phyloP scores from a whole-genome alignment of 2,329 filamentous ascomycete species.

The Cercospora sp. region DNA sequence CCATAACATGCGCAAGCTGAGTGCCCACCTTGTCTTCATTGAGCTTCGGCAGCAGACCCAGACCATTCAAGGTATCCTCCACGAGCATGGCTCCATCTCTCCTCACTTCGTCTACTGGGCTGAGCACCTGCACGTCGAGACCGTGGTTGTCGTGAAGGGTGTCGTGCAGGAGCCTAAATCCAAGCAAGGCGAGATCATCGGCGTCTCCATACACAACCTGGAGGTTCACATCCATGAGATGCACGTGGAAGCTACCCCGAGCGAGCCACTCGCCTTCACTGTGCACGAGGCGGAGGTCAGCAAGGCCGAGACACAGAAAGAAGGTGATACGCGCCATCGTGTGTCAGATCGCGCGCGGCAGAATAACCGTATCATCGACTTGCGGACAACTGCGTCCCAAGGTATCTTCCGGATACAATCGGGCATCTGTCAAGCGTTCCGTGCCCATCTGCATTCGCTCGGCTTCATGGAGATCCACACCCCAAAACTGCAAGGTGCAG shows the following conservation, averaged over 20 bases:
- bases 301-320: constrained; percentile 56
- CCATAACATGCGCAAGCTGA: constrained; percentile 78
- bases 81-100: constrained; percentile 62
- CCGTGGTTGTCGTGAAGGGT: constrained; percentile 74
- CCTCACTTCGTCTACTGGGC: constrained; percentile 83
- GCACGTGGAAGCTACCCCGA: constrained; percentile 62
- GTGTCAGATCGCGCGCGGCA: constrained; percentile 73
- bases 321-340: constrained; percentile 59
- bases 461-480: constrained; percentile 93
- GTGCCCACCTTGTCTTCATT: constrained; percentile 78
- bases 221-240: constrained; percentile 71
- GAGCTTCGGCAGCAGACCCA: constrained; percentile 80
- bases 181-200: constrained; percentile 66
- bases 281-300: constrained; percentile 69
- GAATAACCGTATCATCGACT: constrained; percentile 76
- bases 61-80: constrained; percentile 81
- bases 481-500: constrained; percentile 84
- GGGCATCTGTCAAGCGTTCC: constrained; percentile 76
- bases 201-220: constrained; percentile 71
- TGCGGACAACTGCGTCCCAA: constrained; percentile 83
- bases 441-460: constrained; percentile 68
- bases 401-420: constrained; percentile 85
- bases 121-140: constrained; percentile 76
- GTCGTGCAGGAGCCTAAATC: constrained; percentile 69
- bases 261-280: constrained; percentile 66